Evolutionary conservation across 2,329 filamentous ascomycete species (phyloP), one percentile per base, ranked within the genome.

Genomic region (Pseudovirgaria hyperparasitica): DNA sequence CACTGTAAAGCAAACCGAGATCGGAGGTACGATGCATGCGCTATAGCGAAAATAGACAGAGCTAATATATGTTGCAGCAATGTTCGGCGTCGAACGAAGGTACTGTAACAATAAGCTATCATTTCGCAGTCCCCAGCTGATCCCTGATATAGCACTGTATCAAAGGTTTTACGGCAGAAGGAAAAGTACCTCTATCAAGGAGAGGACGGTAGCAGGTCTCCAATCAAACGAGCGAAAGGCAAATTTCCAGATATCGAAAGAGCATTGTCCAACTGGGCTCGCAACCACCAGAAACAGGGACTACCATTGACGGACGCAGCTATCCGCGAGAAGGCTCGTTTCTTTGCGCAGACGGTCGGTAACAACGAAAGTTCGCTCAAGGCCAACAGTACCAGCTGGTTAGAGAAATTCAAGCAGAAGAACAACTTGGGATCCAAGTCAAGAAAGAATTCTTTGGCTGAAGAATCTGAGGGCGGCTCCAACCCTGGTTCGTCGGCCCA

Each of bases 21-120:
- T 98, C 57, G 90, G 90, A 57, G 70, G 76, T 81, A 62, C 54
- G 70, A 51, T 28, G 22, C 21, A 22, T 20, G 18, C 23, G 22
- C 16, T n/a, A 26, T 15, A 19, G 3, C 10, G 9, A 20, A 10
- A 18, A 19, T 15, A 10, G 22, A 21, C 20, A 15, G 30, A 27
- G 41, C 57, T 62, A 37, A 57, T 44, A 11, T 25, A 32, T 24
- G 29, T 22, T 29, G 18, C 41, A 81, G 79, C 77, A 32, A 75
- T 85, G 50, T 98, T 98, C 58, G 87, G 86, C 19, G 90, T 98
- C 27, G 90, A 98, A 60, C 67, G 90, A 77, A 96, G 90, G 90
- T 96, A 75, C 21, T 30, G 25, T 29, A 25, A 31, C 28, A 20
- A 10, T 15, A 16, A n/a, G 9, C n/a, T 22, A 15, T 22, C 12